phyloP scores from a whole-genome alignment of 2,329 filamentous ascomycete genomes.

The Calonectria fujianensis region DNA sequence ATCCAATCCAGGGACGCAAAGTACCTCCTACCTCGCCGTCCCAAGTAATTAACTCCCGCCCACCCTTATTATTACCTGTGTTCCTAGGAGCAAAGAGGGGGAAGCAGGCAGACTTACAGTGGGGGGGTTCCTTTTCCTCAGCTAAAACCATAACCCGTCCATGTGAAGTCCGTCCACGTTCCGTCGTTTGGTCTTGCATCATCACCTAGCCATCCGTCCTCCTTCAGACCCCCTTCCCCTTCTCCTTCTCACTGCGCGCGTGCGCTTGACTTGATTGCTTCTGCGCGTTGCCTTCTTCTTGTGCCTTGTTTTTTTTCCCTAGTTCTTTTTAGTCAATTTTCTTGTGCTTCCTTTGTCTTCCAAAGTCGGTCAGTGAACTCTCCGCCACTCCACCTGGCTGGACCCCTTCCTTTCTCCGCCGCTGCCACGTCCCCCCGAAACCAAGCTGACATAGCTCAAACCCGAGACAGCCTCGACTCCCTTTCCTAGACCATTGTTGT shows the following conservation, averaged over 20 bases:
- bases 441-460: constrained; percentile 46
- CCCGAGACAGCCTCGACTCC: constrained; percentile 44
- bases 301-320: constrained; percentile 24
- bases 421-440: constrained; percentile 39
- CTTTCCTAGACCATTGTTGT: constrained; percentile 45
- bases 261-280: constrained; percentile 34
- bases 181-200: constrained; percentile 41
- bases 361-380: constrained; percentile 36
- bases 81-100: constrained; percentile 23
- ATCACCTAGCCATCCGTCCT: constrained; percentile 36
- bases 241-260: constrained; percentile 30
- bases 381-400: constrained; percentile 49
- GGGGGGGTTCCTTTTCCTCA: constrained; percentile 27
- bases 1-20: constrained; percentile 27
- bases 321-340: constrained; percentile 41
- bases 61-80: constrained; percentile 25
- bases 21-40: constrained; percentile 36
- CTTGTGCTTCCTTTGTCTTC: constrained; percentile 46
- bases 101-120: constrained; percentile 21
- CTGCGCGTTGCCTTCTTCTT: constrained; percentile 35
- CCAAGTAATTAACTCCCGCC: constrained; percentile 26
- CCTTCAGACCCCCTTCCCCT: constrained; percentile 28
- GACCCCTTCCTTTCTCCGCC: constrained; percentile 46
- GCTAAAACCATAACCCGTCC: constrained; percentile 29
- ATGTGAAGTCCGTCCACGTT: constrained; percentile 25